Conservation (phyloP, 176 grass and related monocot species). For the Oryza officinalis region DNA sequence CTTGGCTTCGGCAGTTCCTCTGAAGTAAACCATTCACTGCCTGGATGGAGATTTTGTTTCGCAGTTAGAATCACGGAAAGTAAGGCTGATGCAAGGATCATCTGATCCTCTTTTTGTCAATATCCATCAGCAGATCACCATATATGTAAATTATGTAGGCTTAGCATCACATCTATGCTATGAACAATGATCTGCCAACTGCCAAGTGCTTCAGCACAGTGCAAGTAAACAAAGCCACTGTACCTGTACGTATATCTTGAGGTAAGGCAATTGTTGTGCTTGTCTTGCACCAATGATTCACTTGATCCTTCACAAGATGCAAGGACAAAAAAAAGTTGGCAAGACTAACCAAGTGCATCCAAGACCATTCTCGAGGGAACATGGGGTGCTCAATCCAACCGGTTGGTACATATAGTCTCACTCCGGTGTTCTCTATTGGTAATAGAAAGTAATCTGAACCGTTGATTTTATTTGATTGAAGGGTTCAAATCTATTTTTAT, state of each 20-base stretch:
- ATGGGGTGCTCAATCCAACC: background rate
- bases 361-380: background rate
- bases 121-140: background rate
- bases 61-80: background rate
- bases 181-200: background rate
- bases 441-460: no score
- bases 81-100: slow-evolving; percentile 26
- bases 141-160: background rate
- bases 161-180: background rate
- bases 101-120: slow-evolving; percentile 35
- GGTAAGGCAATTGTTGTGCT: background rate
- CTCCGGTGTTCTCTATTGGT: no score
- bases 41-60: background rate
- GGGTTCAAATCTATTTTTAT: no score
- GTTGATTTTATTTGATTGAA: no score
- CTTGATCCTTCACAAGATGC: background rate
- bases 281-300: background rate
- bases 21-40: slow-evolving; percentile 25
- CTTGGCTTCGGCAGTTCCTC: slow-evolving; percentile 93
- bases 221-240: background rate
- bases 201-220: background rate
- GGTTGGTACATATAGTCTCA: no score
- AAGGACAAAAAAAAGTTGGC: background rate
- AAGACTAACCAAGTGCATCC: background rate
- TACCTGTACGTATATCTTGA: no score